Conservation (phyloP, 805 yeast species). For the Aciculoconidium aculeatum region DNA sequence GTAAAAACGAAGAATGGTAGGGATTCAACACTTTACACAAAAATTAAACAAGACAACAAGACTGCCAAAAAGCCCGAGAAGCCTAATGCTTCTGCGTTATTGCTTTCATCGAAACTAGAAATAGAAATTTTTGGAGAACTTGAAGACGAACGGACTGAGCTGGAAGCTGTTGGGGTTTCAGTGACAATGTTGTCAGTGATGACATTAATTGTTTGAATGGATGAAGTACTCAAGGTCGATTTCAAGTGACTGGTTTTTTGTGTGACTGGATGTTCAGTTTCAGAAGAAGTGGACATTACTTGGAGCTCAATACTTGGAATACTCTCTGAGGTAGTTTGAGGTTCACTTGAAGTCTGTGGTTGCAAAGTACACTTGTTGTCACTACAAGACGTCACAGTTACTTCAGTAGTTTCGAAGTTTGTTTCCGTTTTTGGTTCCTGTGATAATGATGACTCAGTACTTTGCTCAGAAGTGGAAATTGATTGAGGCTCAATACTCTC, state of each 20-base stretch:
- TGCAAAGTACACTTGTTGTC: conserved; percentile 16
- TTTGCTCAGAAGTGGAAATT: conserved; percentile 1
- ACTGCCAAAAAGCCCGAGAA: too few relatives aligned
- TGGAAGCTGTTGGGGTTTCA: conserved; percentile 19
- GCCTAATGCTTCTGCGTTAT: too few relatives aligned
- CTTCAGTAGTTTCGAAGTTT: conserved; percentile 7
- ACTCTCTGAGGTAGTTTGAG: conserved; percentile 7
- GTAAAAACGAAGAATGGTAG: too few relatives aligned
- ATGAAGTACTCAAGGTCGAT: conserved; percentile 7
- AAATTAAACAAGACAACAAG: too few relatives aligned
- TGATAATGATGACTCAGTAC: too few relatives aligned
- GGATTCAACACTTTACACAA: too few relatives aligned
- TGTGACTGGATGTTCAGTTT: conserved; percentile 9
- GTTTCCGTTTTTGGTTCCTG: conserved; percentile 1
- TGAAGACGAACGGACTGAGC: too few relatives aligned
- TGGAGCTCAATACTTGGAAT: conserved; percentile 3
- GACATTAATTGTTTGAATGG: conserved; percentile 28
- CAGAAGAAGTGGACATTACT: conserved; percentile 3
- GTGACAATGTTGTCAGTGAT: conserved; percentile 37
- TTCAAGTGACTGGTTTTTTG: conserved; percentile 8
- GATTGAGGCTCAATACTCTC: conserved; percentile 8
- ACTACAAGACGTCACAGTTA: conserved; percentile 16
- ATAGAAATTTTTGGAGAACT: too few relatives aligned
- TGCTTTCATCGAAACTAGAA: too few relatives aligned
- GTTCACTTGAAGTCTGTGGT: conserved; percentile 5